phyloP scores from a whole-genome alignment of 306 rosid genomes.

The Lathyrus tuberosus region DNA sequence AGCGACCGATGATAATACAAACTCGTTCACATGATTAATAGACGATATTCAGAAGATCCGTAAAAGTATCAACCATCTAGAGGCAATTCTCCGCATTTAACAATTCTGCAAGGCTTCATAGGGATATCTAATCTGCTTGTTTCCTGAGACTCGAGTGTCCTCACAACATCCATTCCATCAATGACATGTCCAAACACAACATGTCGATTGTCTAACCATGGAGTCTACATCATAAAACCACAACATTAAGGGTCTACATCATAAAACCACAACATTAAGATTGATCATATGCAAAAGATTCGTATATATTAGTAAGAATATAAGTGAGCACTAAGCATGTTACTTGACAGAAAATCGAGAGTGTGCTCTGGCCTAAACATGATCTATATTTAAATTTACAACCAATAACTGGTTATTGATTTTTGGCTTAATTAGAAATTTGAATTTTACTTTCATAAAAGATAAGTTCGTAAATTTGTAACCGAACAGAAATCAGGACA shows the following conservation, averaged over 20 bases:
- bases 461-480: slow-evolving; percentile 9
- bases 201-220: slow-evolving; percentile 92
- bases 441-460: slow-evolving; percentile 4
- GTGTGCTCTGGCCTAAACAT: slow-evolving; percentile 18
- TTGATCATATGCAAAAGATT: slow-evolving; percentile 2
- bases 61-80: slow-evolving; percentile 51
- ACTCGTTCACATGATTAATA: slow-evolving; percentile 10
- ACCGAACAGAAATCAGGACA: not conserved
- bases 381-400: not conserved
- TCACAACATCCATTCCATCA: slow-evolving; percentile 79
- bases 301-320: not conserved
- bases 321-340: slow-evolving; percentile 31
- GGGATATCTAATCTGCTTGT: slow-evolving; percentile 80
- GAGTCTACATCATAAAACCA: slow-evolving; percentile 64
- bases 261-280: slow-evolving; percentile 36
- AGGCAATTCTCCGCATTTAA: slow-evolving; percentile 74
- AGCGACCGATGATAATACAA: slow-evolving; percentile 14
- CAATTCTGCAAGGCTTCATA: slow-evolving; percentile 74
- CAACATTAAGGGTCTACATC: slow-evolving; percentile 59
- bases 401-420: too few species aligned
- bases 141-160: slow-evolving; percentile 73
- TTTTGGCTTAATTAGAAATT: too few species aligned
- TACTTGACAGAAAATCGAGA: not conserved
- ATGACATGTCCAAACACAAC: slow-evolving; percentile 83
- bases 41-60: not conserved